Evolutionary conservation across 2,329 filamentous ascomycete genomes (phyloP).

Genomic region (Cercospora citrullina): DNA sequence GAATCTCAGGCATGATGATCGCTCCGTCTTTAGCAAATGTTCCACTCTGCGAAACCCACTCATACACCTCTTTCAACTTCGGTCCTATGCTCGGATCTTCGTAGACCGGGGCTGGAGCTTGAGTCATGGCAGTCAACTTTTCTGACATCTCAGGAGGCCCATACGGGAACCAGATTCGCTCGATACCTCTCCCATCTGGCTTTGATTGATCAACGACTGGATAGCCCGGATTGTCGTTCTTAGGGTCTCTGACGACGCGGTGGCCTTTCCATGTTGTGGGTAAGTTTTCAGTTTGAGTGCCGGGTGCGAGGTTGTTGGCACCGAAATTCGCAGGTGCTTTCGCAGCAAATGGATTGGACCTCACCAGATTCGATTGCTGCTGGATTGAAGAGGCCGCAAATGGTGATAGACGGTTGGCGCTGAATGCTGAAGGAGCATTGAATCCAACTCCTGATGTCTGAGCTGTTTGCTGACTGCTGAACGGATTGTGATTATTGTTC

Average conservation of each 20-base stretch:
- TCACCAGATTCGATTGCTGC: conserved; percentile 12
- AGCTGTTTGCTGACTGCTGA: too few species aligned
- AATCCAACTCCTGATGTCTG: conserved; percentile 18
- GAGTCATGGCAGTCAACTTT: conserved; percentile 55
- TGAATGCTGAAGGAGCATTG: conserved; percentile 28
- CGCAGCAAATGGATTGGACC: conserved; percentile 23
- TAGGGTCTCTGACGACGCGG: conserved; percentile 6
- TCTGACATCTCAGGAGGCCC: conserved; percentile 57
- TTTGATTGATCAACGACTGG: conserved; percentile 5
- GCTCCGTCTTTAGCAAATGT: conserved; percentile 62
- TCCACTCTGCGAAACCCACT: conserved; percentile 63
- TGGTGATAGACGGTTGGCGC: conserved; percentile 34
- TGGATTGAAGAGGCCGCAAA: conserved; percentile 46
- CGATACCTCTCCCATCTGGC: background rate
- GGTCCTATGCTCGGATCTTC: conserved; percentile 55
- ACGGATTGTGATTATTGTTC: too few species aligned
- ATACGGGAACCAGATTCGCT: conserved; percentile 19
- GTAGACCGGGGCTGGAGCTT: conserved; percentile 59
- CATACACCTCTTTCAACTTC: conserved; percentile 61
- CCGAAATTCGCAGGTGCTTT: conserved; percentile 3
- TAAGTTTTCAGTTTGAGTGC: background rate
- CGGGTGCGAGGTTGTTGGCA: background rate
- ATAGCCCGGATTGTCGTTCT: conserved; percentile 10
- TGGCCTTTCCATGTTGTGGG: conserved; percentile 12
- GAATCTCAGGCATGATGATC: conserved; percentile 69